These are phyloP conservation scores for Fusarium mundagurra DNA, from an alignment of 2,329 filamentous ascomycete genomes.

Conservation along the genomic window DNA sequence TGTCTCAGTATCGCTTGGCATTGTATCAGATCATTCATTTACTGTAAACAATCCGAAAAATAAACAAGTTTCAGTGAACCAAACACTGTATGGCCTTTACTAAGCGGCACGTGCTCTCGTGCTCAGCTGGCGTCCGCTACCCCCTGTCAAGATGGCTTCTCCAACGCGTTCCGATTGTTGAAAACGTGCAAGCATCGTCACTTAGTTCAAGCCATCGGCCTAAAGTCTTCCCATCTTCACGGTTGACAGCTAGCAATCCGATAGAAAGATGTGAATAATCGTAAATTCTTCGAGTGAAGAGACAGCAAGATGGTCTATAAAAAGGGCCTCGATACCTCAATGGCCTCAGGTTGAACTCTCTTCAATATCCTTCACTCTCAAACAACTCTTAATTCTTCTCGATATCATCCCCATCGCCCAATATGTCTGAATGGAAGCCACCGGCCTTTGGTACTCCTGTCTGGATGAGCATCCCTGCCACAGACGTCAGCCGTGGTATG, in stretches of 20 bases:
- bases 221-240: slow-evolving; percentile 27
- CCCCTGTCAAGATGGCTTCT: slow-evolving; percentile 17
- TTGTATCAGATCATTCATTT: background rate
- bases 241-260: background rate
- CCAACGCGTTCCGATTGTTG: slow-evolving; percentile 34
- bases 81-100: slow-evolving; percentile 10
- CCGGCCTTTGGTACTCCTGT: slow-evolving; percentile 43
- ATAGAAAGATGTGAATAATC: background rate
- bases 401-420: background rate
- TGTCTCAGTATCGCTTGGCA: background rate
- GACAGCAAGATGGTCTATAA: slow-evolving; percentile 23
- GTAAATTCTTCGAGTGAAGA: background rate
- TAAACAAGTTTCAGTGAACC: background rate
- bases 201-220: slow-evolving; percentile 34
- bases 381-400: background rate
- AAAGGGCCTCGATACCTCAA: background rate
- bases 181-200: slow-evolving; percentile 30
- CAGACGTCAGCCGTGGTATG: slow-evolving; percentile 41
- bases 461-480: slow-evolving; percentile 45
- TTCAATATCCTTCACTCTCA: background rate
- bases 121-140: slow-evolving; percentile 21
- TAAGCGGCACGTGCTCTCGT: slow-evolving; percentile 33
- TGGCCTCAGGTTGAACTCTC: background rate
- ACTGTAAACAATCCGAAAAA: background rate
- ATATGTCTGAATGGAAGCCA: slow-evolving; percentile 45